Evolutionary conservation across 2,329 filamentous ascomycete genomes (phyloP), one percentile per base, ranked within the genome.

Genomic region (Aspergillus ruber): DNA sequence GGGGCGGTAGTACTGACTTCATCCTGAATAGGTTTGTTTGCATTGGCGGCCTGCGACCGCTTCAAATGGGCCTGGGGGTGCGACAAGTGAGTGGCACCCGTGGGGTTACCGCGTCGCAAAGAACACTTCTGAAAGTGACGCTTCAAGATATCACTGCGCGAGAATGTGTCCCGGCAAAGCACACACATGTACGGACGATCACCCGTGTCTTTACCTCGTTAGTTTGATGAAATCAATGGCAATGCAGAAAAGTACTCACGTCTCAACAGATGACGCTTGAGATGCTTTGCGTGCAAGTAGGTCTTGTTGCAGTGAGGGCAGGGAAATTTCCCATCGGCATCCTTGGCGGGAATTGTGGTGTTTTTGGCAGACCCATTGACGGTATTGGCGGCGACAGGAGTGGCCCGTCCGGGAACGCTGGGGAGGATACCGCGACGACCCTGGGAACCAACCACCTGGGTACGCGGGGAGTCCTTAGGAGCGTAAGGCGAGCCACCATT

Each of bases 101-200:
- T 95, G 46, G 93, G 91, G 72, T 97, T 97, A 49, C 93, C 93
- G 66, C 93, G 85, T 62, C 93, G 85, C 56, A 96, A 89, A 35
- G 93, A 96, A 75, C 93, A 98, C 77, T 98, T 98, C 71, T 96
- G 90, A 74, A 97, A 98, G 74, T 98, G 93, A 56, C 93, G 88
- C 78, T 98, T 98, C 62, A 98, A 76, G 56, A 98, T 97, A 67
- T 98, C 93, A 78, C 90, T 95, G 68, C 93, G 85, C 43, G 89
- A 95, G 73, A 98, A 98, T 29, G 90, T 97, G 71, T 97, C 93
- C 69, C 93, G 90, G 78, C 93, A 98, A 44, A 98, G 79, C 56
- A 95, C 88, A 74, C 93, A 98, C 83, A 94, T 94, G 75, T 98
- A 98, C 48, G 93, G 93, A 57, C 93, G 88, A 70, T 97, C 91